Percentiles rank a stretch among this genome's conserved stretches.
Evolutionary conservation across 208 protist genomes (phyloP).

Genomic region (Trichomonas gallinae): DNA sequence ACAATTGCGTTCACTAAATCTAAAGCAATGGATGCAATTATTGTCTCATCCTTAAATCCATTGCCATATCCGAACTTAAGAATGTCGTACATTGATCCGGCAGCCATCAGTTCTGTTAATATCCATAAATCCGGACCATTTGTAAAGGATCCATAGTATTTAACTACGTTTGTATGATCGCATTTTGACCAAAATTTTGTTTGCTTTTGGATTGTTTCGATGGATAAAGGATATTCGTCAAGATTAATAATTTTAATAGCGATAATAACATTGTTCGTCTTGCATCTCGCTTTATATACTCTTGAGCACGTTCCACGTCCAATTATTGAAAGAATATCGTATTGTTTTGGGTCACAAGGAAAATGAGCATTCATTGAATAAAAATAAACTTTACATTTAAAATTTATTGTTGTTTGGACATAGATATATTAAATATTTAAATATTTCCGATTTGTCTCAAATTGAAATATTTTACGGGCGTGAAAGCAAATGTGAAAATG

Average conservation of each 20-base stretch:
- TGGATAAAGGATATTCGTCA: background rate
- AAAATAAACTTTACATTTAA: too few species aligned
- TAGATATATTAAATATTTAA: too few species aligned
- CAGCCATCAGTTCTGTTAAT: background rate
- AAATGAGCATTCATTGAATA: background rate
- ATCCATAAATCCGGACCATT: background rate
- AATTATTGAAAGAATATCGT: background rate
- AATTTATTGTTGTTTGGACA: too few species aligned
- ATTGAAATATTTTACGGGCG: too few species aligned
- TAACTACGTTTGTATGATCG: slow-evolving; percentile 10
- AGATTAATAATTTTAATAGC: background rate
- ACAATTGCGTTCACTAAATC: slow-evolving; percentile 23
- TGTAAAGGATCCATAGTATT: background rate
- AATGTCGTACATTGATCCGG: background rate
- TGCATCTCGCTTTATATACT: background rate
- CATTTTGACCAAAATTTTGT: background rate
- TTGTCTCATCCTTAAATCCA: background rate
- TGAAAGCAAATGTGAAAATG: too few species aligned
- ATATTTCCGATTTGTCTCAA: too few species aligned
- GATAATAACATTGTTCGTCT: background rate
- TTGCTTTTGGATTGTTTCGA: background rate
- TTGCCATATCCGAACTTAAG: background rate
- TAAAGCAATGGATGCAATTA: slow-evolving; percentile 33
- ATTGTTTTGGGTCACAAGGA: background rate
- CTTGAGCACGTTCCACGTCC: background rate